Conservation (phyloP, 164 flowering plant species). For the Echeveria elegans region DNA sequence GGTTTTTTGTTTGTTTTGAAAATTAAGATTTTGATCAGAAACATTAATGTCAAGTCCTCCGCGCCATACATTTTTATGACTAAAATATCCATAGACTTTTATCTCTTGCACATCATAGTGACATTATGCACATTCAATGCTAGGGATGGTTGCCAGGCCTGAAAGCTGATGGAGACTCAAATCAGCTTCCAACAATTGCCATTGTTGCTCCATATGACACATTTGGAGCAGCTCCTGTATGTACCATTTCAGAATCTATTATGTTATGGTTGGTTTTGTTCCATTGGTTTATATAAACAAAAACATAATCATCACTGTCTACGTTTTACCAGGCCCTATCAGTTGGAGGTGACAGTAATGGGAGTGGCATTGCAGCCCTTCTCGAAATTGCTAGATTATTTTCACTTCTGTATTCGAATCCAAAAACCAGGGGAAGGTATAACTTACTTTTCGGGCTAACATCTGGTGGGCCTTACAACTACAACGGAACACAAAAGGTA, state of each 20-base stretch:
- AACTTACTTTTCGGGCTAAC: constrained; percentile 88
- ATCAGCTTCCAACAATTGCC: constrained; percentile 97
- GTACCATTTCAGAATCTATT: constrained; percentile 7
- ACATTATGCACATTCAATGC: constrained; percentile 5
- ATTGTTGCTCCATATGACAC: constrained; percentile 97
- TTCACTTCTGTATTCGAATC: constrained; percentile 80
- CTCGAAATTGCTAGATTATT: constrained; percentile 91
- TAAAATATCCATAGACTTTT: background rate
- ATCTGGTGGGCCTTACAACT: constrained; percentile 98
- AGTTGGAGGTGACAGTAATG: constrained; percentile 96
- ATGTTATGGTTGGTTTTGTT: background rate
- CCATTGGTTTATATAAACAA: background rate
- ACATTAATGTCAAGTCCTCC: background rate
- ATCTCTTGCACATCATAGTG: background rate
- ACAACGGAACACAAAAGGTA: constrained; percentile 94
- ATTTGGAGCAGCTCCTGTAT: constrained; percentile 96
- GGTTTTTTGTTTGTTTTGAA: constrained; percentile 27
- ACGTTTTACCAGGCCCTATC: constrained; percentile 57
- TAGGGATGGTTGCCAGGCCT: constrained; percentile 97
- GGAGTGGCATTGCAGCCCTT: constrained; percentile 93
- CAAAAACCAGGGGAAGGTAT: constrained; percentile 92
- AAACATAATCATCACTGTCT: background rate
- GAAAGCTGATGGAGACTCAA: constrained; percentile 78
- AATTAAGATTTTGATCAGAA: background rate
- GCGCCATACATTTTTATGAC: background rate